Base-by-base conservation (phyloP, 1,139 yeast species). In the Pichia sp. region DNA sequence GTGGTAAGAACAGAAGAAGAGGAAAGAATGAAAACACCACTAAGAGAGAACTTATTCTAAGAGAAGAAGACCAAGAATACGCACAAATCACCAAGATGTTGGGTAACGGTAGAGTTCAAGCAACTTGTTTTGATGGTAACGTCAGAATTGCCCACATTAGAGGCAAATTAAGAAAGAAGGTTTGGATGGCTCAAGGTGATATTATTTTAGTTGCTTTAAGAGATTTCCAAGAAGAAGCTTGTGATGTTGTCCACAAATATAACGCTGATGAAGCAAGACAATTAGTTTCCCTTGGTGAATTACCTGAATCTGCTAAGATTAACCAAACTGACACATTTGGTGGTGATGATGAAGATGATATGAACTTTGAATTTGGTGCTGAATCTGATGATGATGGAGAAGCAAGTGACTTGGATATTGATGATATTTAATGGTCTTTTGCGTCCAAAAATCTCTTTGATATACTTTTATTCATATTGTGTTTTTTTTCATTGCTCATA, bases 171-270 rank as follows among this genome's bases (percentile, higher is more conserved):
- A 86, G 99, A 79, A 94, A 94, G 83, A 92, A 92, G 80, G 97
- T 90, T 54, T 94, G 99, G 99, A 90, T 94, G 88, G 86, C 88
- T 42, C 97, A 89, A 71, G 98, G 98, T 72, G 99, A 94, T 67
- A 94, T 94, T 61, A 89, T 94, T 59, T 75, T 94, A 64, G 92
- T 92, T 43, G 89, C 97, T 7, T 79, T 94, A 64, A 88, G 99
- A 77, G 99, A 94, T 65, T 94, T 92, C 81, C 97, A 94, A 71
- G 97, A 92, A 65, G 96, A 88, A 57, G 95, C 86, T 69, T 94
- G 97, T 74, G 99, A 94, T 68, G 97, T 94, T 58, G 92, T 94
- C 48, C 95, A 92, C 71, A 92, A 92, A 72, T 94, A 85, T 72
- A 89, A 86, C 68, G 85, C 97, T 43, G 99, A 94, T 65, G 99